A percentile compares a stretch with the other conserved stretches of the same genome.
These are phyloP conservation scores for Prorocentrum cordatum DNA, from an alignment of 169 alveolate genomes.

Conservation along the genomic window DNA sequence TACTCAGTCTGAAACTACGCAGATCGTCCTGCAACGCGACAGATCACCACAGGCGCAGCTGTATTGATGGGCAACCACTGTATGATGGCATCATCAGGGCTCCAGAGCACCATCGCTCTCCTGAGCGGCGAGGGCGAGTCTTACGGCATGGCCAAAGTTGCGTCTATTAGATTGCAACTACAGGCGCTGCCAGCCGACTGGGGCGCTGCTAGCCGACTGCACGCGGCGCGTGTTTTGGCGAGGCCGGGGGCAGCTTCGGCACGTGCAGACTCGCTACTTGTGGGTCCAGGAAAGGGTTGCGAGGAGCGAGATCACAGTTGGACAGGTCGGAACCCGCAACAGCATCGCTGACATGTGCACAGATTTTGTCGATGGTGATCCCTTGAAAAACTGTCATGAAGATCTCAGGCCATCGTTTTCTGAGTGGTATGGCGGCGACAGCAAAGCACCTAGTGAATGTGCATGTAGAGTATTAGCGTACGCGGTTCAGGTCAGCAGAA, in stretches of 20 bases:
- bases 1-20: background rate
- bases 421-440: too few relatives aligned
- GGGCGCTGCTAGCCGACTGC: background rate
- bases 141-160: background rate
- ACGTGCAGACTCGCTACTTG: background rate
- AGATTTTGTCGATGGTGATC: too few relatives aligned
- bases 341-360: background rate
- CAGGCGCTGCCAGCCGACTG: background rate
- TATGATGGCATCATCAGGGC: background rate
- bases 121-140: background rate
- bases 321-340: background rate
- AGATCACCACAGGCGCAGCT: background rate
- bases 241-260: background rate
- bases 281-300: conserved; percentile 11
- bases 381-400: too few relatives aligned
- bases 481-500: too few relatives aligned
- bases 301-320: background rate
- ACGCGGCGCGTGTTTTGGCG: background rate
- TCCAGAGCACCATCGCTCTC: background rate
- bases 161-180: background rate
- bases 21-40: background rate
- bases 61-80: background rate
- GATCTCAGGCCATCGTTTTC: too few relatives aligned
- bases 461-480: too few relatives aligned
- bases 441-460: too few relatives aligned